Percentiles rank a stretch among this genome's conserved stretches.
These are phyloP conservation scores for Stropharia rugosoannulata DNA, from an alignment of 768 basidiomycete genomes.

Conservation along the genomic window DNA sequence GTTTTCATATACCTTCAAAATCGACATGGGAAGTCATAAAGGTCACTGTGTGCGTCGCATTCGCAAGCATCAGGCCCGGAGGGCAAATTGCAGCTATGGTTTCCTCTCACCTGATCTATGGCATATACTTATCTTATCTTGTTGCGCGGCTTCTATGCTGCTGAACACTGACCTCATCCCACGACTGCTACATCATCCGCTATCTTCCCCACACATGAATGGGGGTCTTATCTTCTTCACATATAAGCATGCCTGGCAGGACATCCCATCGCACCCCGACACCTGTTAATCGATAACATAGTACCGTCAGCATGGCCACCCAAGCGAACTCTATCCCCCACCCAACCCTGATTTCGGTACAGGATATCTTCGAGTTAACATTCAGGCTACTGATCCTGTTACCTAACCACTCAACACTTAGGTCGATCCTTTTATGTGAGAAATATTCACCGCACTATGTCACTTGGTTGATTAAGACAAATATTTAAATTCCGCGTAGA, in stretches of 20 bases:
- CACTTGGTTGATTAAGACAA: neutral
- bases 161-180: too few species aligned
- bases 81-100: too few species aligned
- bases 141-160: too few species aligned
- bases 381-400: neutral
- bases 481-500: slow-evolving; percentile 17
- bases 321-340: slow-evolving; percentile 58
- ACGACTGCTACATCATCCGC: too few species aligned
- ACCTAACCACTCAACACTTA: slow-evolving; percentile 18
- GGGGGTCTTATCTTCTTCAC: neutral
- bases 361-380: slow-evolving; percentile 5
- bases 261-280: too few species aligned
- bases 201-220: neutral
- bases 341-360: slow-evolving; percentile 57
- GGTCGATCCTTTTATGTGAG: slow-evolving; percentile 74
- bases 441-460: neutral
- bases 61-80: too few species aligned
- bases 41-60: too few species aligned
- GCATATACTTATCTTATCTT: too few species aligned
- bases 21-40: too few species aligned
- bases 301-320: slow-evolving; percentile 50
- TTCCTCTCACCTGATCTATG: too few species aligned
- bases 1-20: too few species aligned
- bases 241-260: neutral
- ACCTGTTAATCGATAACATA: neutral